Percentiles rank a stretch among this genome's conserved stretches.
Evolutionary conservation across 129 eudicot species (phyloP).

Genomic region (Erigeron canadensis): DNA sequence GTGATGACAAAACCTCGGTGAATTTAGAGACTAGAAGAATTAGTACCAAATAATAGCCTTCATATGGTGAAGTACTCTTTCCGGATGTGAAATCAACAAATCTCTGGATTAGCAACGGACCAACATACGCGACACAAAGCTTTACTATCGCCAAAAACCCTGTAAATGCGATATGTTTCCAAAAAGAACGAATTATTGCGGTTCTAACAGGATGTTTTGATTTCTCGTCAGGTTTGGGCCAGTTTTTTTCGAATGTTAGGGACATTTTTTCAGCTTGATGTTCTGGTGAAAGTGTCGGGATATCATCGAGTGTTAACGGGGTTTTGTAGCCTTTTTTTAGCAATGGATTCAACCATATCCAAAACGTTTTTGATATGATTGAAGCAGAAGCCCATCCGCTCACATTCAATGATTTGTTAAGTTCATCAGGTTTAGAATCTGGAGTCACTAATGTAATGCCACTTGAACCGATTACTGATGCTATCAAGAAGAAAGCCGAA

Average conservation of each 20-base stretch:
- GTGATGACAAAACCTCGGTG: constrained; percentile 54
- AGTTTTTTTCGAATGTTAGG: constrained; percentile 44
- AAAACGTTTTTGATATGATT: constrained; percentile 39
- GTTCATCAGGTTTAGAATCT: constrained; percentile 30
- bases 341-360: constrained; percentile 63
- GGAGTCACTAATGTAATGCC: constrained; percentile 37
- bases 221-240: constrained; percentile 58
- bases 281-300: constrained; percentile 58
- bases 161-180: constrained; percentile 55
- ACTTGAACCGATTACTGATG: constrained; percentile 45
- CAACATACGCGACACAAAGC: constrained; percentile 50
- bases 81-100: constrained; percentile 59
- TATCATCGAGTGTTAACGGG: constrained; percentile 46
- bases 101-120: constrained; percentile 58
- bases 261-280: constrained; percentile 56
- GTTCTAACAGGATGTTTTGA: constrained; percentile 46
- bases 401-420: constrained; percentile 28
- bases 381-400: constrained; percentile 71
- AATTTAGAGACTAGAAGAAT: constrained; percentile 45
- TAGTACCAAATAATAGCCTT: constrained; percentile 55
- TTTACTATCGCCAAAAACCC: constrained; percentile 42
- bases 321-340: constrained; percentile 54
- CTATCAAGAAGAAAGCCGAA: constrained; percentile 42
- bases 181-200: constrained; percentile 51
- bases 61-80: constrained; percentile 23